Evolutionary conservation across 192 early-diverging fungal species (phyloP), one percentile per base, ranked within the genome.

Genomic region (Piromyces sp.): DNA sequence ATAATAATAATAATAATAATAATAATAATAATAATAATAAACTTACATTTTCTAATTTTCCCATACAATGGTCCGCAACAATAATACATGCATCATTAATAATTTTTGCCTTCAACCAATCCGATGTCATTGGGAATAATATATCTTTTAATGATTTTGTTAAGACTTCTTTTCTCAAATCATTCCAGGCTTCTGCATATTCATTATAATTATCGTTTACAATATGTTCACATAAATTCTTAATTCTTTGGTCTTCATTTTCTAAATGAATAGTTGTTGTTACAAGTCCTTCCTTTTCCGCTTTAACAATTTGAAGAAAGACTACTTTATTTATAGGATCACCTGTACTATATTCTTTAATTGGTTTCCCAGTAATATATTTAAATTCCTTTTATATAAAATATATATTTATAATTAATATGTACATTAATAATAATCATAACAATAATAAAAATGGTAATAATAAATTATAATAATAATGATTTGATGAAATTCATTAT

Each of bases 301-400:
- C 94, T 79, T 92, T 88, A 28, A 93, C 83, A 0, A 97, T 89
- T 36, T 91, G 89, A 33, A 96, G 83, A 85, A 95, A 96, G 9
- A 68, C 26, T 11, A 17, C 22, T n/a, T 68, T 68, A 68, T 17
- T 19, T 5, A 96, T 33, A 33, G 31, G 31, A 6, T 33, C 31
- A 6, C 31, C 31, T 33, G 31, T 33, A 33, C 31, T 33, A 33
- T 33, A 95, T 40, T 88, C 90, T 3, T 85, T 85, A 12, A 93
- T 86, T 22, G 92, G 94, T 84, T 96, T 97, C 37, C 92, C 88
- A 22, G 85, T 84, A 79, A 99, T 82, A 42, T 92, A 97, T 88
- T 97, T 96, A 89, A 96, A 96, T 9, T 92, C 90, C 85, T 93
- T 86, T 68, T n/a, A 2, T 22, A n/a, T n/a, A n/a, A n/a, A 33